These are phyloP conservation scores for Clitoria ternatea DNA, from an alignment of 306 rosid genomes.

Conservation along the genomic window DNA sequence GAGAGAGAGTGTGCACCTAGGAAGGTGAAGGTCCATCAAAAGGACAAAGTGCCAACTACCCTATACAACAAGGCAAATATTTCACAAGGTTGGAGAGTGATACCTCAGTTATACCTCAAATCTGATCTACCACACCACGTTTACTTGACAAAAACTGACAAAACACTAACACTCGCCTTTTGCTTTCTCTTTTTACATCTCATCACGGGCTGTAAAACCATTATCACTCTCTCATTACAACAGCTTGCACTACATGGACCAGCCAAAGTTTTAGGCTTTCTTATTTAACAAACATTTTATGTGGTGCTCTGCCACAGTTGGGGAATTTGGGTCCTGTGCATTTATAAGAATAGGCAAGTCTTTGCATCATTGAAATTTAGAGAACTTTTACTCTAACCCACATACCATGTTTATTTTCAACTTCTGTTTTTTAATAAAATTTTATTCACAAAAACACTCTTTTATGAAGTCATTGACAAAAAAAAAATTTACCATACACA, in stretches of 20 bases:
- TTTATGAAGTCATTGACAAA: too few relatives aligned
- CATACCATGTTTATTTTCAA: too few relatives aligned
- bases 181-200: constrained; percentile 36
- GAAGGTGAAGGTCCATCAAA: constrained; percentile 39
- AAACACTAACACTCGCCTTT: constrained; percentile 13
- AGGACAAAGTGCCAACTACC: constrained; percentile 50
- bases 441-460: too few relatives aligned
- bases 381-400: too few relatives aligned
- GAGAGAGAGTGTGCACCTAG: constrained; percentile 26
- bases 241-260: constrained; percentile 52
- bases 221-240: constrained; percentile 30
- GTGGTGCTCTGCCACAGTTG: constrained; percentile 28
- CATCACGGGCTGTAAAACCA: constrained; percentile 76
- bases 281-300: constrained; percentile 20
- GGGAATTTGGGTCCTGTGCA: constrained; percentile 20
- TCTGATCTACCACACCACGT: constrained; percentile 22
- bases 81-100: constrained; percentile 40
- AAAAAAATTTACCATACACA: too few relatives aligned
- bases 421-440: too few relatives aligned
- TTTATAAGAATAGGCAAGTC: constrained; percentile 1
- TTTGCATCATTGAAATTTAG: constrained; percentile 23
- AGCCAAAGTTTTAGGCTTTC: constrained; percentile 21
- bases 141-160: constrained; percentile 46
- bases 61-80: constrained; percentile 49
- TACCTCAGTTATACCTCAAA: not conserved